Percentiles rank a stretch among this genome's conserved stretches.
Evolutionary conservation across 2,329 filamentous ascomycete genomes (phyloP).

Genomic region (Pyrenochaeta sp.): DNA sequence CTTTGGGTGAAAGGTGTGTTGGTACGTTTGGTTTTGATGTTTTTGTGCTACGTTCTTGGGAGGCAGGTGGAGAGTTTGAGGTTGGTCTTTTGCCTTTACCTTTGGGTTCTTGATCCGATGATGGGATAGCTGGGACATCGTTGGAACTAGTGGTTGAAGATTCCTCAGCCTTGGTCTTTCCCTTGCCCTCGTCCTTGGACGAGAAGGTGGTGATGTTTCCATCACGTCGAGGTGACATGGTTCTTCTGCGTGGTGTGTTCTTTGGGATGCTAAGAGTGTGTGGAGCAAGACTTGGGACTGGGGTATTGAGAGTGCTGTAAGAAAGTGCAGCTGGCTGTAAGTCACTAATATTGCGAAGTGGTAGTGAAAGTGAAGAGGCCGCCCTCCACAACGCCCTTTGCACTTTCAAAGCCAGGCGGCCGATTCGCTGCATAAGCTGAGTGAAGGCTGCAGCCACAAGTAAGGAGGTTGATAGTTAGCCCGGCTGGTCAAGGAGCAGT

Average conservation of each 20-base stretch:
- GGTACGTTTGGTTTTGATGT: neutral
- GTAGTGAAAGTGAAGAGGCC: neutral
- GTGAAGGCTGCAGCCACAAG: neutral
- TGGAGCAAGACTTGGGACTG: neutral
- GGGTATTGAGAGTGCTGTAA: neutral
- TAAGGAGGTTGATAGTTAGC: neutral
- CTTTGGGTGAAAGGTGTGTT: slow-evolving; percentile 18
- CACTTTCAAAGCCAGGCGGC: neutral
- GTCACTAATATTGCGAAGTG: neutral
- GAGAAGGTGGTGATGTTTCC: slow-evolving; percentile 8
- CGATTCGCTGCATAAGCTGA: neutral
- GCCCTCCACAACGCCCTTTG: slow-evolving; percentile 1
- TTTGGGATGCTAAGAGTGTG: neutral
- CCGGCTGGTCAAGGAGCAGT: neutral
- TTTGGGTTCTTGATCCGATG: neutral
- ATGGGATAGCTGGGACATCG: neutral
- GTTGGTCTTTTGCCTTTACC: neutral
- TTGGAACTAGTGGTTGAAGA: neutral
- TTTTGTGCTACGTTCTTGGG: slow-evolving; percentile 9
- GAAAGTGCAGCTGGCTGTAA: neutral
- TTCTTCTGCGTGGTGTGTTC: too few relatives aligned
- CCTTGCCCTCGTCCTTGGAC: slow-evolving; percentile 3
- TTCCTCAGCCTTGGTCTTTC: slow-evolving; percentile 2
- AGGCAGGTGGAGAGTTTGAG: neutral
- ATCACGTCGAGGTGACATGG: slow-evolving; percentile 1